These are phyloP conservation scores for Fusarium xylarioides DNA, from an alignment of 2,329 filamentous ascomycete species.

Conservation along the genomic window DNA sequence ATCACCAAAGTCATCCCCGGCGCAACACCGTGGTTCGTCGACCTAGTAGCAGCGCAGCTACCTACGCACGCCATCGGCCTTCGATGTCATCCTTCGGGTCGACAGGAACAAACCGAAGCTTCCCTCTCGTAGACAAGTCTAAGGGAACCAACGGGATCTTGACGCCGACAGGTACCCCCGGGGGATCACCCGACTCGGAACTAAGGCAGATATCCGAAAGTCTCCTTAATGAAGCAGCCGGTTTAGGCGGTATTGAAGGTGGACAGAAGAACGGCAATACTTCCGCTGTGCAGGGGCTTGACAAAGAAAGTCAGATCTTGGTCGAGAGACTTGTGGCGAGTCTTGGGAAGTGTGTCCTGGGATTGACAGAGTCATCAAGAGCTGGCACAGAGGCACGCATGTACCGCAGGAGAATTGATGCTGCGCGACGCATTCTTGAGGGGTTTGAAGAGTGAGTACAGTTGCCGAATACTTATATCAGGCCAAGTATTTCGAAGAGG, in stretches of 20 bases:
- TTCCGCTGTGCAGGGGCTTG: conserved; percentile 57
- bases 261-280: conserved; percentile 38
- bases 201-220: conserved; percentile 58
- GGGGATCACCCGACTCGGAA: conserved; percentile 60
- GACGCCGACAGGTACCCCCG: conserved; percentile 51
- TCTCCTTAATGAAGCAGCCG: conserved; percentile 59
- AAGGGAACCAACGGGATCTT: conserved; percentile 57
- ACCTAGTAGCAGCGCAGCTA: conserved; percentile 31
- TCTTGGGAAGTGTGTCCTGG: conserved; percentile 68
- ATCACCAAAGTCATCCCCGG: conserved; percentile 30
- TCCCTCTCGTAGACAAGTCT: conserved; percentile 66
- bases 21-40: conserved; percentile 56
- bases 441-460: conserved; percentile 62
- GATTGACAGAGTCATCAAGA: conserved; percentile 63
- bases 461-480: background rate
- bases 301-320: conserved; percentile 66
- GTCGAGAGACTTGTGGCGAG: conserved; percentile 68
- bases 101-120: conserved; percentile 67
- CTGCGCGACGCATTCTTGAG: conserved; percentile 77
- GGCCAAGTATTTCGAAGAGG: conserved; percentile 1
- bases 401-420: conserved; percentile 77
- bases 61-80: conserved; percentile 49
- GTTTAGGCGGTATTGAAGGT: conserved; percentile 50
- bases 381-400: conserved; percentile 68
- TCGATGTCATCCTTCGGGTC: conserved; percentile 67